phyloP scores from a whole-genome alignment of 257 asterid species.

The Salvia miltiorrhiza region DNA sequence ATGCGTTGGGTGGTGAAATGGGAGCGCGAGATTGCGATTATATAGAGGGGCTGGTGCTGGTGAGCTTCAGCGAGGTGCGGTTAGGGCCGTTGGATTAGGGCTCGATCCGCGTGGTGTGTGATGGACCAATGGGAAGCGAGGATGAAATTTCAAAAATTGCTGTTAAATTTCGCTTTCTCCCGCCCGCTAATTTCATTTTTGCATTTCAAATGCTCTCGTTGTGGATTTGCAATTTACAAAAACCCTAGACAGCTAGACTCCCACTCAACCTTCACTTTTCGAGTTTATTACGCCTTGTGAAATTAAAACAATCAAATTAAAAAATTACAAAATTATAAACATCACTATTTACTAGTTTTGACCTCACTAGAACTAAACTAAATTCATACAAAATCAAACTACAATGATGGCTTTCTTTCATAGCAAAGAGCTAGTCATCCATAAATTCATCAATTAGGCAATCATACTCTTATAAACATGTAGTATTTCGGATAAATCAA shows the following conservation, averaged over 20 bases:
- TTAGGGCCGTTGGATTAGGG: constrained; percentile 26
- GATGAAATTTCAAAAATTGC: constrained; percentile 13
- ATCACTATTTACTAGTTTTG: too few species aligned
- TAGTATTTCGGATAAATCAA: background rate
- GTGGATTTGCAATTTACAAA: background rate
- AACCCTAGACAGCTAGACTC: background rate
- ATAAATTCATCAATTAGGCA: too few species aligned
- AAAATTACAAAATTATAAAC: too few species aligned
- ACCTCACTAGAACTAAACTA: background rate
- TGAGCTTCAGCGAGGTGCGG: background rate
- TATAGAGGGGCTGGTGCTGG: constrained; percentile 22
- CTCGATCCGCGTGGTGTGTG: constrained; percentile 15
- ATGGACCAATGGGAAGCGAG: constrained; percentile 26
- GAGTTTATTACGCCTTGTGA: too few species aligned
- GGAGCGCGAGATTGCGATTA: background rate
- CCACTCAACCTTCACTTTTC: background rate
- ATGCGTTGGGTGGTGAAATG: constrained; percentile 9
- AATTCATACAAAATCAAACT: background rate
- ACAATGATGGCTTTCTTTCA: too few species aligned
- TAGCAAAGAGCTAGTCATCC: too few species aligned
- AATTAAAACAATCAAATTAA: too few species aligned
- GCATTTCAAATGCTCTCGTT: background rate
- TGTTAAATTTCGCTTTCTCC: constrained; percentile 14
- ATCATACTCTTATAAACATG: too few species aligned
- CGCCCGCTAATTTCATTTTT: constrained; percentile 13